These are phyloP conservation scores for Trametes versicolor DNA, from an alignment of 1,284 basidiomycete genomes.

Conservation along the genomic window DNA sequence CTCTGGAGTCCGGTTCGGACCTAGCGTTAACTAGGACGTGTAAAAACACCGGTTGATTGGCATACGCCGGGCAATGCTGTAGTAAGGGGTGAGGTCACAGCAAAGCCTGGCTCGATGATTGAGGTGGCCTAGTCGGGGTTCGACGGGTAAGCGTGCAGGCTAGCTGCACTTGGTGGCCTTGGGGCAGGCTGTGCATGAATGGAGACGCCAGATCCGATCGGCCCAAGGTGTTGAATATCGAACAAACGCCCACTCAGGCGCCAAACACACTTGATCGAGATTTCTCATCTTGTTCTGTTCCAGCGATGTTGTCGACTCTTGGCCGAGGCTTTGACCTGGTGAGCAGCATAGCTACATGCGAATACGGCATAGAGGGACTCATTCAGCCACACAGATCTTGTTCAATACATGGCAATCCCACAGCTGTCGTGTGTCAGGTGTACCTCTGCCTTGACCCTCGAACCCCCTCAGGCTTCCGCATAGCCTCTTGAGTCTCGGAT, in stretches of 20 bases:
- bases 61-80: neutral
- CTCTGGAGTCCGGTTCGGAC: neutral
- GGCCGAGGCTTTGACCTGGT: no score
- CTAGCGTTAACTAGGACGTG: neutral
- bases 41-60: neutral
- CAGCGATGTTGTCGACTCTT: neutral
- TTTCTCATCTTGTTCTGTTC: constrained; percentile 4
- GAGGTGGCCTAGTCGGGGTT: neutral
- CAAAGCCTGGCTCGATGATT: neutral
- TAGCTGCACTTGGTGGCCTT: neutral
- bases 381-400: neutral
- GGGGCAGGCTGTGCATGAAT: neutral
- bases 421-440: no score
- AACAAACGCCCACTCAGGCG: neutral
- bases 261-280: neutral
- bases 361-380: neutral
- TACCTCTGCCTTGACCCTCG: no score
- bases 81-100: no score
- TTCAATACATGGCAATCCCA: neutral
- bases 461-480: neutral
- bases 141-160: neutral
- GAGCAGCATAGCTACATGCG: no score
- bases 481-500: neutral
- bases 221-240: neutral
- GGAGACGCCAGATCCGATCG: constrained; percentile 13